phyloP scores from a whole-genome alignment of 169 alveolate genomes.

The Plasmodium reichenowi region DNA sequence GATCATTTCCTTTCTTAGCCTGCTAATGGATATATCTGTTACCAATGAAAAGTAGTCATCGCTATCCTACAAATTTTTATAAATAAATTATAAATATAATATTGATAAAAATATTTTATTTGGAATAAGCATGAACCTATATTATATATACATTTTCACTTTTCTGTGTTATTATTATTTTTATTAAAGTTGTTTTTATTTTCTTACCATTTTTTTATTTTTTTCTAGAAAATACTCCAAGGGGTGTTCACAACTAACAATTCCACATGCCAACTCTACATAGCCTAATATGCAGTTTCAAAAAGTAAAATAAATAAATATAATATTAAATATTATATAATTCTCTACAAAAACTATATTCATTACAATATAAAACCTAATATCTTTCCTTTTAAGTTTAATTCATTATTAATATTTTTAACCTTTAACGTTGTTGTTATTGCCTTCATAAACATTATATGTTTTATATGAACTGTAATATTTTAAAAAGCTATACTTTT shows the following conservation, averaged over 20 bases:
- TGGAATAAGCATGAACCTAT: too few relatives aligned
- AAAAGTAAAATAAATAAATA: background rate
- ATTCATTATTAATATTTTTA: background rate
- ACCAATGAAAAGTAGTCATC: slow-evolving; percentile 42
- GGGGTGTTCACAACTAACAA: slow-evolving; percentile 35
- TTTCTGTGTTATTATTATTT: background rate
- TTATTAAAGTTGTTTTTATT: background rate
- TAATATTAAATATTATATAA: background rate
- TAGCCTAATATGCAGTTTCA: slow-evolving; percentile 12
- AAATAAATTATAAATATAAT: background rate
- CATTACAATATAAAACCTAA: too few relatives aligned
- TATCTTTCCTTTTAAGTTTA: too few relatives aligned
- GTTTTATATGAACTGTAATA: slow-evolving; percentile 45
- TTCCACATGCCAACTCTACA: slow-evolving; percentile 43
- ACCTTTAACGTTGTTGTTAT: slow-evolving; percentile 31
- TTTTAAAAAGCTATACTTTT: slow-evolving; percentile 62
- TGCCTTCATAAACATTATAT: slow-evolving; percentile 18
- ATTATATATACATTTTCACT: background rate
- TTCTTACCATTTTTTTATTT: slow-evolving; percentile 13
- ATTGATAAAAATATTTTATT: too few relatives aligned
- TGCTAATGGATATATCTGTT: slow-evolving; percentile 46
- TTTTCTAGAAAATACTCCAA: slow-evolving; percentile 18
- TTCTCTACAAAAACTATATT: too few relatives aligned
- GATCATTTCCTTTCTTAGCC: slow-evolving; percentile 30
- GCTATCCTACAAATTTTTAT: slow-evolving; percentile 8